These are phyloP conservation scores for Ophiocordyceps camponoti-saundersi DNA, from an alignment of 2,329 filamentous ascomycete species.

Conservation along the genomic window DNA sequence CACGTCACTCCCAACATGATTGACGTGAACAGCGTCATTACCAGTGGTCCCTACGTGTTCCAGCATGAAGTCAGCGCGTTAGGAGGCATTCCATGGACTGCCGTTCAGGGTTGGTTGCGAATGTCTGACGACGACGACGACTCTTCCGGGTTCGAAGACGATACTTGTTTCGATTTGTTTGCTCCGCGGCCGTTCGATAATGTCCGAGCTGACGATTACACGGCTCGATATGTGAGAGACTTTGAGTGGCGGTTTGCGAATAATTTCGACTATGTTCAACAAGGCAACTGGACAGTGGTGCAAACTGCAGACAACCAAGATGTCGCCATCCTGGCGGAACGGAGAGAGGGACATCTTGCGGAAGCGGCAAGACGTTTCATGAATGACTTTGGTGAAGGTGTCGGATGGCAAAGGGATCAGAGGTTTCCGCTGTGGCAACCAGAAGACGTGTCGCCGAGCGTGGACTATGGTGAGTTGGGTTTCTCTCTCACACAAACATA, in stretches of 20 bases:
- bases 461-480: too few species aligned
- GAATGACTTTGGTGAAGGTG: not conserved
- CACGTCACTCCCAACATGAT: not conserved
- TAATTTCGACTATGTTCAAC: not conserved
- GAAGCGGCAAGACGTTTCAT: not conserved
- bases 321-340: not conserved
- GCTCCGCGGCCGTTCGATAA: not conserved
- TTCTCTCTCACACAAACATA: not conserved
- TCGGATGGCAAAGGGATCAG: not conserved
- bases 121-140: not conserved
- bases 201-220: not conserved
- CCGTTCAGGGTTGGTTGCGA: not conserved
- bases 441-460: not conserved
- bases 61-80: not conserved
- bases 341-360: not conserved
- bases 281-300: not conserved
- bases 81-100: not conserved
- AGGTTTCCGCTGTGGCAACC: not conserved
- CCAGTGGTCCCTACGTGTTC: not conserved
- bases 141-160: not conserved
- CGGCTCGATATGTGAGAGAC: not conserved
- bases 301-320: not conserved
- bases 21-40: not conserved
- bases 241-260: not conserved
- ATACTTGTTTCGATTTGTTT: not conserved